These are phyloP conservation scores for Talaromyces sp. DNA, from an alignment of 2,329 filamentous ascomycete genomes.

Conservation along the genomic window DNA sequence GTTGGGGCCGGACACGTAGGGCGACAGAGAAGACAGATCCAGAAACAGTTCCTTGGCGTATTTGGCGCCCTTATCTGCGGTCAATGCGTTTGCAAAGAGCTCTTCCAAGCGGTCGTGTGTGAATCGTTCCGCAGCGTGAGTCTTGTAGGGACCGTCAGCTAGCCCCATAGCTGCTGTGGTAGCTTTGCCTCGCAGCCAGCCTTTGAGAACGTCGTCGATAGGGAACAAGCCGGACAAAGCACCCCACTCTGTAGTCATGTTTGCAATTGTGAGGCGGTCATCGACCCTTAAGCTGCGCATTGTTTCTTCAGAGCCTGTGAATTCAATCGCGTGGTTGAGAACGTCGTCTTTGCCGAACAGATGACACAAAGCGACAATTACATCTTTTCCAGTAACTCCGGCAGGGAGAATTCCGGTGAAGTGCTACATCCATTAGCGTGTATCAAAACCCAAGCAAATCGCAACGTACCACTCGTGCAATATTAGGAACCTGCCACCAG, in stretches of 20 bases:
- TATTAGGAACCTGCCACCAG: conserved; percentile 85
- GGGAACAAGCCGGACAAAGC: conserved; percentile 74
- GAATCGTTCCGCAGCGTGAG: conserved; percentile 57
- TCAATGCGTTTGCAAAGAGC: conserved; percentile 62
- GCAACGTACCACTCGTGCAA: conserved; percentile 67
- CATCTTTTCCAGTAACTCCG: conserved; percentile 88
- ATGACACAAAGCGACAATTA: conserved; percentile 83
- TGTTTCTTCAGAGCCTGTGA: conserved; percentile 74
- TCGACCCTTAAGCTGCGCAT: conserved; percentile 69
- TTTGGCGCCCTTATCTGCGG: conserved; percentile 69
- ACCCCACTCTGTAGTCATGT: conserved; percentile 82
- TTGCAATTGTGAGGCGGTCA: conserved; percentile 63
- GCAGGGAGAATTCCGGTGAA: conserved; percentile 69
- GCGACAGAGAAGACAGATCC: conserved; percentile 76
- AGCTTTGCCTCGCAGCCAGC: conserved; percentile 74
- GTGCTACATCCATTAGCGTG: not conserved
- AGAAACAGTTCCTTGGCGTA: conserved; percentile 84
- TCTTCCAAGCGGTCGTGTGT: conserved; percentile 70
- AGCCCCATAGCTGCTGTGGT: conserved; percentile 63
- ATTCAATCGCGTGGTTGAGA: conserved; percentile 86
- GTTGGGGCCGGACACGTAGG: conserved; percentile 83
- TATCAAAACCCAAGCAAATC: not conserved
- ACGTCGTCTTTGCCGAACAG: conserved; percentile 85
- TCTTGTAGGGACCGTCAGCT: conserved; percentile 45
- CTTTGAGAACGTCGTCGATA: conserved; percentile 66